Percentiles rank a stretch among this genome's conserved stretches.
phyloP scores from a whole-genome alignment of 176 grass and related monocot species.

The Phragmites australis region DNA sequence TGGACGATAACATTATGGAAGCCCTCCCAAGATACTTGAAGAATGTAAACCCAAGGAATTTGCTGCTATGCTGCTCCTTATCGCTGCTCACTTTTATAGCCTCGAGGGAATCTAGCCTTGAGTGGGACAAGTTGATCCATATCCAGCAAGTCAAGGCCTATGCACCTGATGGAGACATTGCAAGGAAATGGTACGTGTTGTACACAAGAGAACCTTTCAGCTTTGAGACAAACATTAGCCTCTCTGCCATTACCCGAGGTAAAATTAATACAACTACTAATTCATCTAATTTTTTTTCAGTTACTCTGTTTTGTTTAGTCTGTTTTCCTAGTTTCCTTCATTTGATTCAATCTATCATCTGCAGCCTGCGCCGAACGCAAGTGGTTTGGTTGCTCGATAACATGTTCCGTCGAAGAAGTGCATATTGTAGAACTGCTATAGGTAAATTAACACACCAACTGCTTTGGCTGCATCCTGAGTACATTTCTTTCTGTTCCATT shows the following conservation, averaged over 20 bases:
- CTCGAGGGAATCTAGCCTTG: not conserved
- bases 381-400: accelerated
- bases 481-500: not conserved
- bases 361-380: not conserved
- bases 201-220: not conserved
- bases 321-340: no score
- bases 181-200: not conserved
- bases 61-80: not conserved
- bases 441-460: not conserved
- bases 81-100: not conserved
- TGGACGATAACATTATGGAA: not conserved
- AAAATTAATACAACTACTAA: no score
- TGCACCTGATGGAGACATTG: not conserved
- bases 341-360: not conserved
- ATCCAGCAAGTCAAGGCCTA: not conserved
- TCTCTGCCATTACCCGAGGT: not conserved
- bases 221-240: constrained; percentile 8
- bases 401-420: not conserved
- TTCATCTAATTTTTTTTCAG: not conserved
- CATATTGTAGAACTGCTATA: accelerated
- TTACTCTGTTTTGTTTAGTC: not conserved
- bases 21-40: not conserved
- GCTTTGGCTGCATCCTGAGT: not conserved
- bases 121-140: constrained; percentile 20
- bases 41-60: not conserved